phyloP scores from a whole-genome alignment of 768 basidiomycete genomes.

The Kwoniella bestiolae region DNA sequence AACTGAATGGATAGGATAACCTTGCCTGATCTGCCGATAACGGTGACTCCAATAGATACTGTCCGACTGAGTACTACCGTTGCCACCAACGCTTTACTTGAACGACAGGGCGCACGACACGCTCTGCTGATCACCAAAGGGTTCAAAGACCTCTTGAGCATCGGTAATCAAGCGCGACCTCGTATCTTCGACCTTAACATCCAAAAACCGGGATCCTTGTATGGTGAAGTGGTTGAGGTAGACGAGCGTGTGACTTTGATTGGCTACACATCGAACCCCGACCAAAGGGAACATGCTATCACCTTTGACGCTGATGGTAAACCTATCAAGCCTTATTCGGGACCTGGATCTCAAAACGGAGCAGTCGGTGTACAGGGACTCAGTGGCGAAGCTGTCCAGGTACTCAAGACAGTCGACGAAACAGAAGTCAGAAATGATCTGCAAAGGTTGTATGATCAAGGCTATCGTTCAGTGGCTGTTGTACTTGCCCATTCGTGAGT shows the following conservation, averaged over 20 bases:
- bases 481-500: conserved; percentile 86
- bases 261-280: conserved; percentile 82
- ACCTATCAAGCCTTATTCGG: too few species aligned
- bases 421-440: conserved; percentile 66
- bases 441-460: conserved; percentile 71
- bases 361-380: conserved; percentile 74
- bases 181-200: conserved; percentile 95
- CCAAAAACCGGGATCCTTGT: conserved; percentile 65
- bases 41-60: conserved; percentile 77
- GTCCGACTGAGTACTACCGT: conserved; percentile 92
- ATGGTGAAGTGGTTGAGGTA: conserved; percentile 69
- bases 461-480: conserved; percentile 85
- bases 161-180: conserved; percentile 93
- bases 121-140: conserved; percentile 79
- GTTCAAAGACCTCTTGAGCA: conserved; percentile 74
- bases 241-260: conserved; percentile 94
- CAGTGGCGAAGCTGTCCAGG: conserved; percentile 85
- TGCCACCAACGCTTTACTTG: conserved; percentile 94
- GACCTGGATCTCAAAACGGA: too few species aligned
- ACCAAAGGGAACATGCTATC: conserved; percentile 73
- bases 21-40: too few species aligned
- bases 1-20: too few species aligned
- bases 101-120: conserved; percentile 90
- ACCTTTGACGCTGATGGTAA: conserved; percentile 75
- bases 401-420: conserved; percentile 69